phyloP scores from a whole-genome alignment of 495 filamentous ascomycete genomes.

The Penicillium cataractarum region DNA sequence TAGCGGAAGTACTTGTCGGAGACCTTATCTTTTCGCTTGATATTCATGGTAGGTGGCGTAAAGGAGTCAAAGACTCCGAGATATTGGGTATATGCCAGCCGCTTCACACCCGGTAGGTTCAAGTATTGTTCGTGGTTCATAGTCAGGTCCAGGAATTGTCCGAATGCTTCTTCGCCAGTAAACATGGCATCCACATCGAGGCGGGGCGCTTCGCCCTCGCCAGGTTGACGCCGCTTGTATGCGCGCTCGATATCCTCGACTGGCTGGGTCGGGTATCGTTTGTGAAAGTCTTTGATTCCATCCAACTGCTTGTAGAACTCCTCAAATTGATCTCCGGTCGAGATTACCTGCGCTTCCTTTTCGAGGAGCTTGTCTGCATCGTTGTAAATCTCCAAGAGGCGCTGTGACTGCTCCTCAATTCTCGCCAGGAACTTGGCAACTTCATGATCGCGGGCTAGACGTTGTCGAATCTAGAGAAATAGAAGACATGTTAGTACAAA shows the following conservation, averaged over 20 bases:
- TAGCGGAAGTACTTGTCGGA: slow-evolving; percentile 92
- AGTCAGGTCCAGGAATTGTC: slow-evolving; percentile 87
- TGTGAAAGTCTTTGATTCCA: slow-evolving; percentile 83
- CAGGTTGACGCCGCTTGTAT: slow-evolving; percentile 75
- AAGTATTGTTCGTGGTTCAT: slow-evolving; percentile 82
- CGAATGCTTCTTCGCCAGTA: slow-evolving; percentile 90
- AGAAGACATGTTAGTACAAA: slow-evolving; percentile 33
- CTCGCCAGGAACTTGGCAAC: slow-evolving; percentile 82
- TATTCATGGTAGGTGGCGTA: slow-evolving; percentile 65
- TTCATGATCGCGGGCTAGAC: slow-evolving; percentile 87
- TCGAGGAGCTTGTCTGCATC: slow-evolving; percentile 71
- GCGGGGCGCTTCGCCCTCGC: slow-evolving; percentile 61
- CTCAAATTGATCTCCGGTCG: slow-evolving; percentile 86
- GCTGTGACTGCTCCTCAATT: slow-evolving; percentile 81
- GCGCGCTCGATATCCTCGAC: slow-evolving; percentile 93
- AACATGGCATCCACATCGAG: slow-evolving; percentile 87
- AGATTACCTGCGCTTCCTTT: slow-evolving; percentile 81
- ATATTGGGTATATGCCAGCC: slow-evolving; percentile 88
- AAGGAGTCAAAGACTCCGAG: slow-evolving; percentile 88
- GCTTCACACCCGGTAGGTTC: slow-evolving; percentile 82
- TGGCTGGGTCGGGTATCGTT: slow-evolving; percentile 89
- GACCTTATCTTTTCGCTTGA: slow-evolving; percentile 80
- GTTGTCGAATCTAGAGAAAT: slow-evolving; percentile 70
- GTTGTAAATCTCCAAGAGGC: slow-evolving; percentile 82
- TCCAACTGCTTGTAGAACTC: slow-evolving; percentile 86